A percentile compares a stretch with the other conserved stretches of the same genome.
These are phyloP conservation scores for Clarireedia monteithiana DNA, from an alignment of 2,329 filamentous ascomycete genomes.

Conservation along the genomic window DNA sequence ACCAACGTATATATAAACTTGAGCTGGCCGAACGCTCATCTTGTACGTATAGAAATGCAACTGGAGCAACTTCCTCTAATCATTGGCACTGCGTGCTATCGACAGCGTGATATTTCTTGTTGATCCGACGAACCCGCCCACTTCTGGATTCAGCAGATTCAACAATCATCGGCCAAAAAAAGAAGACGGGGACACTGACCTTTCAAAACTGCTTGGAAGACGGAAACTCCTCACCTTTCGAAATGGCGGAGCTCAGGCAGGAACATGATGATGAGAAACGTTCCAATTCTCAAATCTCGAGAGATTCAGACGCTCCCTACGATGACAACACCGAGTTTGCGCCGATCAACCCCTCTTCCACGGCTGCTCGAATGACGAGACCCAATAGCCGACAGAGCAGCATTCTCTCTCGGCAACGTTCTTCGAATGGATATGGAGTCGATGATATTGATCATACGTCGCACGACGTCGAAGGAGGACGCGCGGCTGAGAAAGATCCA, in stretches of 20 bases:
- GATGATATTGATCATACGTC: conserved; percentile 17
- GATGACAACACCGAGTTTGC: conserved; percentile 15
- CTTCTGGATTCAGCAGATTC: neutral
- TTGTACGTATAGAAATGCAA: neutral
- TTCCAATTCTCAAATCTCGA: neutral
- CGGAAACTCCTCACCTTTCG: neutral
- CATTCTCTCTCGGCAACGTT: conserved; percentile 18
- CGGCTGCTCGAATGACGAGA: neutral
- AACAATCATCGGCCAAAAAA: neutral
- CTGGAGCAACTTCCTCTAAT: neutral
- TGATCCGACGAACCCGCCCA: neutral
- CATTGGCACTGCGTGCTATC: too few species aligned
- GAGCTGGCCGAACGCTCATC: neutral
- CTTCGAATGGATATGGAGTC: conserved; percentile 30
- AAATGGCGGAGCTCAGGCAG: neutral
- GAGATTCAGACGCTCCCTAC: neutral
- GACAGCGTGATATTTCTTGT: too few species aligned
- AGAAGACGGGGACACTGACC: neutral
- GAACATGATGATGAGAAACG: neutral
- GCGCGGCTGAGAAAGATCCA: conserved; percentile 31
- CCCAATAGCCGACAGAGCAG: conserved; percentile 4
- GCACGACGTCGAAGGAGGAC: conserved; percentile 17
- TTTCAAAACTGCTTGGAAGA: neutral
- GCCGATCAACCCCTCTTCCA: conserved; percentile 12
- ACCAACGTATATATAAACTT: neutral